A percentile compares a stretch with the other conserved stretches of the same genome.
These are phyloP conservation scores for Syzygium aromaticum DNA, from an alignment of 345 rosid species.

Conservation along the genomic window DNA sequence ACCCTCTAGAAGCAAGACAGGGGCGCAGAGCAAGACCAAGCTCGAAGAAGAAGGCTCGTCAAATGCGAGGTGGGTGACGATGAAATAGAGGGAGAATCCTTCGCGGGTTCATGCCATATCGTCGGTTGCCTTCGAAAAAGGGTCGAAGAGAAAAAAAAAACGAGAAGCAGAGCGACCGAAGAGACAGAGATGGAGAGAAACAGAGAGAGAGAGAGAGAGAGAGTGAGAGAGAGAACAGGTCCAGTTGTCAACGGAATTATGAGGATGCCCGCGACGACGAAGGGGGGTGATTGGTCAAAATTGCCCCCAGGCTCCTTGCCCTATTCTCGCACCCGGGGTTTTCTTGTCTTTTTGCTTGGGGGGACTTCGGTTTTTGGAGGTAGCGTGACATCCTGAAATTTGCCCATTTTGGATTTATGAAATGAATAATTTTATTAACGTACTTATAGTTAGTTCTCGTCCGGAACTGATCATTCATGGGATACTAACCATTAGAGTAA, in stretches of 20 bases:
- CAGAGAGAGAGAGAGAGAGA: too few relatives aligned
- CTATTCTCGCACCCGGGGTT: background rate
- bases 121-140: background rate
- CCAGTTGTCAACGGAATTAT: background rate
- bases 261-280: background rate
- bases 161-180: background rate
- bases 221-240: background rate
- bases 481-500: too few relatives aligned
- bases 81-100: background rate
- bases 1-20: background rate
- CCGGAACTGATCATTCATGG: too few relatives aligned
- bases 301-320: background rate
- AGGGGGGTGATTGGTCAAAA: background rate
- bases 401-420: too few relatives aligned
- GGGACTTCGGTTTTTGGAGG: background rate
- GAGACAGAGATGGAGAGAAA: background rate
- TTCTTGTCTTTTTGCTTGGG: background rate
- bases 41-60: background rate
- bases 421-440: too few relatives aligned
- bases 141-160: background rate
- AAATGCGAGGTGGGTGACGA: background rate
- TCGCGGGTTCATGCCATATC: background rate
- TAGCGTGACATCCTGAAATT: too few relatives aligned
- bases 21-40: background rate
- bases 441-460: too few relatives aligned